Conservation (phyloP, 345 rosid species). For the Brassica cretica region DNA sequence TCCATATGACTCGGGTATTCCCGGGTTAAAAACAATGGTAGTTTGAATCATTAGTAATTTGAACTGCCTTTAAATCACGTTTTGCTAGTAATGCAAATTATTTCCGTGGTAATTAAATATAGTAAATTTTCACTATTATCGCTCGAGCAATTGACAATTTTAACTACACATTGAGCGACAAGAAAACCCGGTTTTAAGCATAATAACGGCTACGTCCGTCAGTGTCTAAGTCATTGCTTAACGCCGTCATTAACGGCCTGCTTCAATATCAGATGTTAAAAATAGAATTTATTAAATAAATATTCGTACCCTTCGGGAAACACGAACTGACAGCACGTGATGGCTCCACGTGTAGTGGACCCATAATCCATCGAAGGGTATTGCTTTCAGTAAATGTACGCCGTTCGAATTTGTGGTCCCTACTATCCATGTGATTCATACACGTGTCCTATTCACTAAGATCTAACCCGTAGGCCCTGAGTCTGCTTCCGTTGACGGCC, state of each 20-base stretch:
- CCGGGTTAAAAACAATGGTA: not conserved
- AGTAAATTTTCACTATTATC: not conserved
- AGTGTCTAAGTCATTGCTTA: slow-evolving; percentile 32
- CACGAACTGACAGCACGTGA: slow-evolving; percentile 40
- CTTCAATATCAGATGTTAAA: slow-evolving; percentile 12
- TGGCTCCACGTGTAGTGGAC: slow-evolving; percentile 32
- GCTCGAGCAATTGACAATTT: not conserved
- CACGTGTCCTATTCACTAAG: slow-evolving; percentile 39
- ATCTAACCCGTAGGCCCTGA: slow-evolving; percentile 30
- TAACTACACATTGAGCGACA: slow-evolving; percentile 24
- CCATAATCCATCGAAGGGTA: slow-evolving; percentile 20
- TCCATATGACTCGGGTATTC: not conserved
- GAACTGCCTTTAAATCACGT: not conserved
- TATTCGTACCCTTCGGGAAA: slow-evolving; percentile 36
- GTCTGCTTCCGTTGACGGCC: slow-evolving; percentile 37
- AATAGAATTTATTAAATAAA: slow-evolving; percentile 11
- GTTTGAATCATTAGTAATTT: not conserved
- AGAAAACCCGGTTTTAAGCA: slow-evolving; percentile 34
- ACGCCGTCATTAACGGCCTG: slow-evolving; percentile 42
- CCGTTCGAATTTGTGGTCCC: slow-evolving; percentile 36
- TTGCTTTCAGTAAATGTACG: slow-evolving; percentile 27
- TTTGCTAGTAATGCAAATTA: not conserved
- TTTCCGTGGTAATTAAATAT: not conserved
- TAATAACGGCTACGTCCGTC: slow-evolving; percentile 41
- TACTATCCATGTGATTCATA: slow-evolving; percentile 21